A percentile compares a stretch with the other conserved stretches of the same genome.
Evolutionary conservation across 2,329 filamentous ascomycete species (phyloP).

Genomic region (Penicillium hesseltinei): DNA sequence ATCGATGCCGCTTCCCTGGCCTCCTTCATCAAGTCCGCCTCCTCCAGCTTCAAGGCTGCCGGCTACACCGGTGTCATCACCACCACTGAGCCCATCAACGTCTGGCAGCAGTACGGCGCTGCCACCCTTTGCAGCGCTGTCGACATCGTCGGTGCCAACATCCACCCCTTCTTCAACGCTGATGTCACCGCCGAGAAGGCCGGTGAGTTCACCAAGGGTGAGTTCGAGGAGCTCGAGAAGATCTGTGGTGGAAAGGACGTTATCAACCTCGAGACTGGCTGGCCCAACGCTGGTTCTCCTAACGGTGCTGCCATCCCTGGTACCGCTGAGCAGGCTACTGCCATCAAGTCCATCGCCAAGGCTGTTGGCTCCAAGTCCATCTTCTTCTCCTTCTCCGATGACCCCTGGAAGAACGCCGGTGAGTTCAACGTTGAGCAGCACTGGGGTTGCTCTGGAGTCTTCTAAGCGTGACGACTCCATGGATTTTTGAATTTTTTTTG

Average conservation of each 20-base stretch:
- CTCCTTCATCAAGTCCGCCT: constrained; percentile 67
- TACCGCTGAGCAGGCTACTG: constrained; percentile 62
- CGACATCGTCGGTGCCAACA: constrained; percentile 79
- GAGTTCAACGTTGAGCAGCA: constrained; percentile 71
- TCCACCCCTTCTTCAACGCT: constrained; percentile 92
- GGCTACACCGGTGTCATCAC: constrained; percentile 75
- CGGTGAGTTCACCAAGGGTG: constrained; percentile 70
- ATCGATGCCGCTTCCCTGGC: constrained; percentile 64
- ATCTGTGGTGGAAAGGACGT: constrained; percentile 71
- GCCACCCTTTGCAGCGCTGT: constrained; percentile 66
- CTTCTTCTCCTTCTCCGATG: constrained; percentile 79
- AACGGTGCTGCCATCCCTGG: constrained; percentile 74
- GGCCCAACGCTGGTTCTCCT: constrained; percentile 68
- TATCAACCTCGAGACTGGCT: constrained; percentile 87
- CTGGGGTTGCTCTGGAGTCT: constrained; percentile 67
- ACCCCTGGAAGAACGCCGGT: constrained; percentile 76
- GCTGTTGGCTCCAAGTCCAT: constrained; percentile 66
- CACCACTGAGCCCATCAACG: constrained; percentile 80
- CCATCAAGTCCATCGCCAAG: constrained; percentile 69
- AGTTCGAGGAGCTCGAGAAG: constrained; percentile 68
- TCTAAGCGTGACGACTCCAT: constrained; percentile 34
- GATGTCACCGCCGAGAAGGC: constrained; percentile 62
- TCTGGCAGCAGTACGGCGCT: constrained; percentile 63
- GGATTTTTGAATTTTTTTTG: constrained; percentile 21
- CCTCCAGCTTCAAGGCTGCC: constrained; percentile 58